Conservation (phyloP, 2,329 filamentous ascomycete genomes). For the Fusarium nodosum region DNA sequence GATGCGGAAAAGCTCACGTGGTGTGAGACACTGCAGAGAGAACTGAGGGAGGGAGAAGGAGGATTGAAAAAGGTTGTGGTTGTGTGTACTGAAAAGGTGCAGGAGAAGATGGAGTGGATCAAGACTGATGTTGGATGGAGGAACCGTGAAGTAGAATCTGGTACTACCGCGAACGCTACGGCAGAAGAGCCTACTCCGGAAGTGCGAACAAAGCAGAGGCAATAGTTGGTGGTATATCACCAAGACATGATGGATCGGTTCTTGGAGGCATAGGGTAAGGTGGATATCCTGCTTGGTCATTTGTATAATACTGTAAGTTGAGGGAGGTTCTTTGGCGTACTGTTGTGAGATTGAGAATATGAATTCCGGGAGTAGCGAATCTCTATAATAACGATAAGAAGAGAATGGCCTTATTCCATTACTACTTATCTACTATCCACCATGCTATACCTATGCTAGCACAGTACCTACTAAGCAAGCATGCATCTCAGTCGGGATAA, state of each 20-base stretch:
- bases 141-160: conserved; percentile 17
- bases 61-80: conserved; percentile 36
- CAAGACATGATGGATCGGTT: background rate
- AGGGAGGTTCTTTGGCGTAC: background rate
- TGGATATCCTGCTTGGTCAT: background rate
- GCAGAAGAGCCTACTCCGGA: background rate
- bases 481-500: conserved; percentile 12
- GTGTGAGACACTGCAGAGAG: conserved; percentile 52
- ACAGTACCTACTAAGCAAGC: conserved; percentile 14
- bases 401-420: conserved; percentile 4
- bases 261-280: background rate
- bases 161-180: background rate
- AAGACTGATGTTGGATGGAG: conserved; percentile 39
- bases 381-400: conserved; percentile 2
- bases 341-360: background rate
- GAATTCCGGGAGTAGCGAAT: background rate
- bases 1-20: conserved; percentile 53
- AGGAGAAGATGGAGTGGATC: conserved; percentile 48
- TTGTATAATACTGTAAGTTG: background rate
- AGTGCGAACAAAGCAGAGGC: background rate
- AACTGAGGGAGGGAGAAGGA: conserved; percentile 45
- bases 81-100: conserved; percentile 47
- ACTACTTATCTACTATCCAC: background rate
- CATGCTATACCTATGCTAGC: background rate
- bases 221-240: background rate